Percentiles rank a stretch among this genome's conserved stretches.
Evolutionary conservation across 2,329 filamentous ascomycete genomes (phyloP).

Genomic region (Bipolaris victoriae): DNA sequence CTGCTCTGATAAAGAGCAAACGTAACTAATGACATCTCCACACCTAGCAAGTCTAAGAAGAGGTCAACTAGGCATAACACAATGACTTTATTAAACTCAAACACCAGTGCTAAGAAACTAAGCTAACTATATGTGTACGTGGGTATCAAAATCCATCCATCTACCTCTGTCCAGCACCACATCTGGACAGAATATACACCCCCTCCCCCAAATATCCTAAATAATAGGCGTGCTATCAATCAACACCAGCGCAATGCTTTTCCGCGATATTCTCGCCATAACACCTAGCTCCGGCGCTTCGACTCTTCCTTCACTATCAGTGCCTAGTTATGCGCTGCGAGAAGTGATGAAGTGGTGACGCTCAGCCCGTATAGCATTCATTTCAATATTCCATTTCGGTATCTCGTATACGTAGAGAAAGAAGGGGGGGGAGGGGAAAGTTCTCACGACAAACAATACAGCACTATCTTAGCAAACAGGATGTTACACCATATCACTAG

Average conservation of each 20-base stretch:
- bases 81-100: too few relatives aligned
- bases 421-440: not conserved
- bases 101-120: not conserved
- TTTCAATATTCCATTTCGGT: conserved; percentile 32
- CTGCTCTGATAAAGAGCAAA: too few relatives aligned
- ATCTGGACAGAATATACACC: conserved; percentile 20
- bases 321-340: not conserved
- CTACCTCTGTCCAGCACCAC: conserved; percentile 5
- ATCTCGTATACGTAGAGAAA: conserved; percentile 13
- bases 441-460: not conserved
- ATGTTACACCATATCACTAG: not conserved
- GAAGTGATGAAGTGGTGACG: conserved; percentile 11
- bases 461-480: not conserved
- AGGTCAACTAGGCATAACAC: too few relatives aligned
- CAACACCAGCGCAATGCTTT: conserved; percentile 27
- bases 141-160: not conserved
- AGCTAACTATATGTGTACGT: not conserved
- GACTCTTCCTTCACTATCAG: not conserved
- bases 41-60: too few relatives aligned
- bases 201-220: conserved; percentile 18
- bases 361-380: conserved; percentile 28
- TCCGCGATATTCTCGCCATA: conserved; percentile 22
- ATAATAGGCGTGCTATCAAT: conserved; percentile 21
- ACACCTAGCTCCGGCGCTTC: conserved; percentile 22
- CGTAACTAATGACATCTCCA: too few relatives aligned